Conservation (phyloP, 805 yeast species). For the Metschnikowia similis region DNA sequence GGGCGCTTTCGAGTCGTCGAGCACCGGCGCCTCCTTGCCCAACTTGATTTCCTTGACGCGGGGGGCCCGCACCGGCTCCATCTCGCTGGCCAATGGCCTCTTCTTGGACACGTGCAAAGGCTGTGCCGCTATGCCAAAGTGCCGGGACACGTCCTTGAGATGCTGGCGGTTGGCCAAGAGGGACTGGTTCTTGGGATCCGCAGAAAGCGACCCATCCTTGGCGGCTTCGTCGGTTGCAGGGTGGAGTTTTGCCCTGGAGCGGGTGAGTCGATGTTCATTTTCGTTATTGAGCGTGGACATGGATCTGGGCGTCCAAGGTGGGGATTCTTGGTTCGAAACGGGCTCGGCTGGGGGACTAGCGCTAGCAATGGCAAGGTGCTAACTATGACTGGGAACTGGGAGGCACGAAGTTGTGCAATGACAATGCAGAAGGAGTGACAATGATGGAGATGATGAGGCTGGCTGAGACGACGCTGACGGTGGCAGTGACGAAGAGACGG, state of each 20-base stretch:
- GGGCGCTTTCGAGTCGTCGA: neutral
- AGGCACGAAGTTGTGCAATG: too few species aligned
- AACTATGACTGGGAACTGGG: too few species aligned
- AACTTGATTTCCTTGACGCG: slow-evolving; percentile 5
- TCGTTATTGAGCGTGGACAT: slow-evolving; percentile 33
- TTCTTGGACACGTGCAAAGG: slow-evolving; percentile 17
- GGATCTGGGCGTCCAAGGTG: slow-evolving; percentile 1
- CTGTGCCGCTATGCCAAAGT: slow-evolving; percentile 21
- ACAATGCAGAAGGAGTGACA: too few species aligned
- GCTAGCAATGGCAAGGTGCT: too few species aligned
- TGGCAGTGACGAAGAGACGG: too few species aligned
- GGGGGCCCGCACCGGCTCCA: slow-evolving; percentile 24
- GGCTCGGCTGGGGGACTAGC: too few species aligned
- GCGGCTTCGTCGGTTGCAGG: neutral
- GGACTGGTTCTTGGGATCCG: neutral
- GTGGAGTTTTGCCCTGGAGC: slow-evolving; percentile 19
- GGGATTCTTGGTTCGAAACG: too few species aligned
- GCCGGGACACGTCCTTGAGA: slow-evolving; percentile 38
- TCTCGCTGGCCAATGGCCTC: slow-evolving; percentile 33
- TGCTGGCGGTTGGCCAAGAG: slow-evolving; percentile 14
- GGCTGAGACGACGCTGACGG: too few species aligned
- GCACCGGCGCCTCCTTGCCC: slow-evolving; percentile 3
- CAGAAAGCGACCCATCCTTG: neutral
- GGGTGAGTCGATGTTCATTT: slow-evolving; percentile 34
- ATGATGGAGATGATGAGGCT: too few species aligned